phyloP scores from a whole-genome alignment of 176 grass and related monocot genomes.

The Aechmea fasciata region DNA sequence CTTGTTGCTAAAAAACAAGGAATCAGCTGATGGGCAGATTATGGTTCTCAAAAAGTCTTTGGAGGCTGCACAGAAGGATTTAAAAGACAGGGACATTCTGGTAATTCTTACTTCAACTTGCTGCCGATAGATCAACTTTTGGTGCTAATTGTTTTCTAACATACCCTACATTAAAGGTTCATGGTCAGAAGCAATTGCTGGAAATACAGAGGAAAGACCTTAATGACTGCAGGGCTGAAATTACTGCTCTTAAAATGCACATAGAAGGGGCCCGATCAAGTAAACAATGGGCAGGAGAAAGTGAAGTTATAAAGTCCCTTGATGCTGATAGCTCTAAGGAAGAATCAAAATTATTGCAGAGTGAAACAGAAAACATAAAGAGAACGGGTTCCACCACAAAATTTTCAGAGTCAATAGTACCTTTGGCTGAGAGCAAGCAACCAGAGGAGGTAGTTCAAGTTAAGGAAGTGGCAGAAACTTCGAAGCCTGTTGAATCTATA shows the following conservation, averaged over 20 bases:
- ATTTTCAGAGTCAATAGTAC: slow-evolving; percentile 11
- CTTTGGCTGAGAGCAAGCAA: slow-evolving; percentile 18
- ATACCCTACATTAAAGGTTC: slow-evolving; percentile 52
- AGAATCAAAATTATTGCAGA: slow-evolving; percentile 22
- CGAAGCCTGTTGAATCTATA: slow-evolving; percentile 28
- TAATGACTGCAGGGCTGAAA: slow-evolving; percentile 92
- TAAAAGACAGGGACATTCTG: slow-evolving; percentile 80
- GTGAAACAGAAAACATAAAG: slow-evolving; percentile 30
- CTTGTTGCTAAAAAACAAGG: slow-evolving; percentile 50
- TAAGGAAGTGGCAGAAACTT: slow-evolving; percentile 15
- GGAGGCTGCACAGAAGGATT: slow-evolving; percentile 66
- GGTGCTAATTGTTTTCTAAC: slow-evolving; percentile 20
- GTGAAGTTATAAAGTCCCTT: slow-evolving; percentile 26
- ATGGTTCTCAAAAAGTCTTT: slow-evolving; percentile 54
- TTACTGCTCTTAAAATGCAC: slow-evolving; percentile 94
- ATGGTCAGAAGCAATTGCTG: slow-evolving; percentile 69
- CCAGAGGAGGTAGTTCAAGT: slow-evolving; percentile 24
- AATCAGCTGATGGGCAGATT: slow-evolving; percentile 53
- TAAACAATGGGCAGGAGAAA: slow-evolving; percentile 43
- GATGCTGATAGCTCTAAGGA: slow-evolving; percentile 32
- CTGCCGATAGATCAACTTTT: slow-evolving; percentile 11
- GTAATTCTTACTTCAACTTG: slow-evolving; percentile 36
- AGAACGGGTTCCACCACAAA: slow-evolving; percentile 26
- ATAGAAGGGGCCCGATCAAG: slow-evolving; percentile 73
- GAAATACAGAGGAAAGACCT: slow-evolving; percentile 74